These are phyloP conservation scores for Tolypocladium amazonense DNA, from an alignment of 2,329 filamentous ascomycete species.

Conservation along the genomic window DNA sequence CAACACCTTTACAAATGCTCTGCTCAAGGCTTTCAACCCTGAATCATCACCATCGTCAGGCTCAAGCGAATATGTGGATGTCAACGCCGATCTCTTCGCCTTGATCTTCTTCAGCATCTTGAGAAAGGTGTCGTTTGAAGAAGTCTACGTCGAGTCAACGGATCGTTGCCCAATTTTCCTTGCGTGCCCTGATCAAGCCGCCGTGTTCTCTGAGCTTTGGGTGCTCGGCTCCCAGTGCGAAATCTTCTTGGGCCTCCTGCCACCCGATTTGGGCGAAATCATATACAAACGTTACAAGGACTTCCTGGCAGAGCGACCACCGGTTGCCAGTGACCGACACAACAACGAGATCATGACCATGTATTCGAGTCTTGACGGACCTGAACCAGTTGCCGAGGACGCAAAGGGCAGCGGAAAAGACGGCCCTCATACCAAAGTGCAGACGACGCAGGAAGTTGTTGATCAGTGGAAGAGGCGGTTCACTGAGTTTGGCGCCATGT, in stretches of 20 bases:
- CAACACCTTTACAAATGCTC: constrained; percentile 21
- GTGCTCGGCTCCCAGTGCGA: constrained; percentile 53
- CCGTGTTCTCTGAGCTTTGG: constrained; percentile 53
- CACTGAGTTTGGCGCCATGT: constrained; percentile 43
- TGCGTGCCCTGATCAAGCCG: constrained; percentile 50
- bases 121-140: constrained; percentile 45
- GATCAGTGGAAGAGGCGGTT: constrained; percentile 13
- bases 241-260: constrained; percentile 47
- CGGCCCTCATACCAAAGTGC: background rate
- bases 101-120: constrained; percentile 48
- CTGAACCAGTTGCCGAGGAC: background rate
- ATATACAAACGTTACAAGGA: constrained; percentile 20
- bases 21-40: constrained; percentile 21
- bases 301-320: constrained; percentile 15
- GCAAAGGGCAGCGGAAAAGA: background rate
- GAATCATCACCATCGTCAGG: constrained; percentile 5
- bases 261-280: constrained; percentile 34
- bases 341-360: constrained; percentile 22
- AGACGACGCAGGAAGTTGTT: constrained; percentile 5
- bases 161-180: constrained; percentile 53
- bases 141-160: constrained; percentile 52
- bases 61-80: constrained; percentile 23
- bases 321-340: constrained; percentile 11
- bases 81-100: constrained; percentile 41
- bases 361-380: constrained; percentile 18